Evolutionary conservation across 306 rosid species (phyloP).

Genomic region (Cicer cuneatum): DNA sequence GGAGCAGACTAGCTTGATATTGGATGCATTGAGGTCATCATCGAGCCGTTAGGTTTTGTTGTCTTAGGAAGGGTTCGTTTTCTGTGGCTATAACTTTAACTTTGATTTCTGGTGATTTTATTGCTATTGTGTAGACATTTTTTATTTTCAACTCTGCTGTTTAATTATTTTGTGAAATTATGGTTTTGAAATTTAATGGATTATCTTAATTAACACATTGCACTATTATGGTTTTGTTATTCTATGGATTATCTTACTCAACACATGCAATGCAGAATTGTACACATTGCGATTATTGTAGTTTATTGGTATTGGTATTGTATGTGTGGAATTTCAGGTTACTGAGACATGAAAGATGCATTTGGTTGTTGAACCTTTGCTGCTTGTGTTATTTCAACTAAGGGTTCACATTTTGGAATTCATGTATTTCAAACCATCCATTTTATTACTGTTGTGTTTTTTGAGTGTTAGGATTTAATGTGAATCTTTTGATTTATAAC

Average conservation of each 20-base stretch:
- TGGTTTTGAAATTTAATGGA: neutral
- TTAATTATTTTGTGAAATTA: neutral
- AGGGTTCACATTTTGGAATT: neutral
- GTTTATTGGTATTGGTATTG: neutral
- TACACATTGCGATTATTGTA: neutral
- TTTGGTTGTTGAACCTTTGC: neutral
- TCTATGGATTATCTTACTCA: neutral
- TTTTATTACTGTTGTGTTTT: no score
- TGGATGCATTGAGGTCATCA: slow-evolving; percentile 51
- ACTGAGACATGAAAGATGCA: neutral
- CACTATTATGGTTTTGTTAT: neutral
- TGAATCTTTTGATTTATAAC: no score
- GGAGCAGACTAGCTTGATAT: slow-evolving; percentile 49
- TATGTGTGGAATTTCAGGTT: neutral
- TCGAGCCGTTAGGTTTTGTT: neutral
- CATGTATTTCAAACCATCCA: no score
- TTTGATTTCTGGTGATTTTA: neutral
- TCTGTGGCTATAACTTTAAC: neutral
- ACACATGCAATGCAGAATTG: neutral
- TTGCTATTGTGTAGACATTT: neutral
- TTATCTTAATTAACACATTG: neutral
- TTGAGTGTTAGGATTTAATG: no score
- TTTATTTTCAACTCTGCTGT: neutral
- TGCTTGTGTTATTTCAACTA: neutral
- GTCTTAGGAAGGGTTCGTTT: neutral